Base-by-base conservation (phyloP, 2,329 filamentous ascomycete species). In the Clarireedia hainanense region DNA sequence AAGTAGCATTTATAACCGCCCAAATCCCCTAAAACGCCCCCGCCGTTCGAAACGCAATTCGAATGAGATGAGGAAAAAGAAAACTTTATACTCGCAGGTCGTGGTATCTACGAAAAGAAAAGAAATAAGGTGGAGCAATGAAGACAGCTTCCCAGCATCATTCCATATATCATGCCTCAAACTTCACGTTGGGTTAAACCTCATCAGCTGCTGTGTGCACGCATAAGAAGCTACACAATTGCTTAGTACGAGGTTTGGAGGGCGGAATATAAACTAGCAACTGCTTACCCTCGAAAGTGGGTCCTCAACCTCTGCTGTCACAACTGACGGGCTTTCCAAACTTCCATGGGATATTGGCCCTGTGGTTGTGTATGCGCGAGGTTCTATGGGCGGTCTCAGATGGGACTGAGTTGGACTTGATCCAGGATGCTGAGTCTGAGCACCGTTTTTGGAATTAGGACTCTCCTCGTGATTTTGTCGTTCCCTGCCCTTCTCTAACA, bases 401-500 rank as follows among this genome's bases (percentile, higher is more conserved):
- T 48, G 50, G 12, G 59, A 59, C 15, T 54, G 50, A 10, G 52
- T 60, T 15, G 61, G 49, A 61, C 59, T 47, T 47, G 60, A 27
- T 58, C 57, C 52, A 27, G 60, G 52, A 26, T 50, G 53, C 14
- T 51, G 47, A 20, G 23, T 17, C 24, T 55, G 27, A 14, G 57
- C 55, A 23, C 61, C 60, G 34, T 65, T 66, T 10, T 55, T 46
- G 20, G 51, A 48, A 46, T 60, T 61, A 39, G 64, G 61, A 36
- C 58, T 47, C 7, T 67, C 66, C 26, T 68, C 68, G 30, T 66
- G 53, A 17, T 67, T 65, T 50, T 67, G 52, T 62, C 77, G 61
- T 78, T 85, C 82, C 50, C 82, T 74, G 65, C 86, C 86, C 72
- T 90, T 88, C 70, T 94, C 89, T 52, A 92, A 79, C 52, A 95